Evolutionary conservation across 2,329 filamentous ascomycete genomes (phyloP), one percentile per base, ranked within the genome.

Genomic region (Pseudopyricularia javanii): DNA sequence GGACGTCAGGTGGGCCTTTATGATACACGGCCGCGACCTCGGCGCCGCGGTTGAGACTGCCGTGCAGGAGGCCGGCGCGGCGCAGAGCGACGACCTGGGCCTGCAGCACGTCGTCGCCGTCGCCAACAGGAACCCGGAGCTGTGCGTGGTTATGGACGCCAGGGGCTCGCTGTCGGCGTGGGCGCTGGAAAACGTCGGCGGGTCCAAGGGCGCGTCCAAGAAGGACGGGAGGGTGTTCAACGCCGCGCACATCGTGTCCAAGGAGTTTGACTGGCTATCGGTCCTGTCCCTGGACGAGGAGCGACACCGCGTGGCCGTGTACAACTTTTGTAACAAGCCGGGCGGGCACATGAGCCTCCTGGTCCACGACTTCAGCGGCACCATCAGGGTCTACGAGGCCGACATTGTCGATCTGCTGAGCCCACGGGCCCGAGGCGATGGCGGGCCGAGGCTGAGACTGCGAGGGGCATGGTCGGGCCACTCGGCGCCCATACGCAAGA

Each of bases 91-190:
- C 54, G 78, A 85, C 26, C 82, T 85, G 55, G 78, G 88, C 56
- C 72, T 96, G 50, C 85, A 93, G 59, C 88, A 95, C 63, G 72
- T 97, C 5, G 85, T 95, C 45, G 86, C 90, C 59, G 78, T 96
- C 59, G 88, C 89, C 9, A 93, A 91, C 56, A 84, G 85, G 51
- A 86, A 79, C 53, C 88, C 91, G 0, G 93, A 98, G 64, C 80
- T 98, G 3, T 93, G 90, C 59, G 76, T 97, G 24, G 82, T 91
- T 8, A 74, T 95, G 49, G 89, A 97, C 66, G 83, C 84, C n/a
- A 73, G 77, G 49, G 91, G 91, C 1, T 83, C 84, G 58, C 88
- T 97, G 85, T 90, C 88, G 40, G 89, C 88, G 0, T 96, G 91
- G 88, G 91, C 89, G 0, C 70, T 98, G 53, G 91, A 97, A 65